Base-by-base conservation (phyloP, 225 moss, liverwort and hornwort genomes). In the Physcomitrellopsis africana region DNA sequence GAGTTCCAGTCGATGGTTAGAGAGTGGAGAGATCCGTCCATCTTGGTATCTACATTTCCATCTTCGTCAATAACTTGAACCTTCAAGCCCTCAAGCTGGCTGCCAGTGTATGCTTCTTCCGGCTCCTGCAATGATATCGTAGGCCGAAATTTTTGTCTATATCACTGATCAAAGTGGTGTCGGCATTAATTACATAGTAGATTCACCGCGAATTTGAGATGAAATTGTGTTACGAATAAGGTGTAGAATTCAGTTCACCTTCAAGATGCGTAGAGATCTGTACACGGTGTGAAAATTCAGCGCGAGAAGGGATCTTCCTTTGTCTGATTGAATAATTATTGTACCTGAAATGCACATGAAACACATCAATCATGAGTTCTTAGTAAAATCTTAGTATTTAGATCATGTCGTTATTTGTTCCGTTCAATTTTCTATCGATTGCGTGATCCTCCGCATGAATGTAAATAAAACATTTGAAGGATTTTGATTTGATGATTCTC, bases 221-320 rank as follows among this genome's bases (percentile, higher is more conserved):
- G 0, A 7, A 12, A 51, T 54, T 57, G 22, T 5, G 22, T 56
- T 10, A 27, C 16, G 6, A 26, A 7, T 63, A 58, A 12, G 58
- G 18, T 44, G 41, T 24, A 41, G 14, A 57, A 22, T 57, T 64
- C 14, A 24, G 3, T 56, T 32, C 51, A 81, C 86, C 81, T 86
- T 86, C 47, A 73, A 73, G 65, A 86, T 14, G 59, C 86, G 81
- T 53, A 86, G 65, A 12, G 81, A 76, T 51, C 83, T 65, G 26
- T 83, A 86, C 51, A 86, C 69, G 9, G 86, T 83, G 69, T 86
- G 86, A 69, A 86, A 86, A 76, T 78, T 67, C 16, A 86, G 57
- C 45, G 83, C 51, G 56, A 86, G 61, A n/a, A 86, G 83, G 59
- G 81, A 44, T 69, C 69, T 76, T 57, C 76, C 83, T 73, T 66